A percentile compares a stretch with the other conserved stretches of the same genome.
These are phyloP conservation scores for Penicillium macrosclerotiorum DNA, from an alignment of 495 filamentous ascomycete species.

Conservation along the genomic window DNA sequence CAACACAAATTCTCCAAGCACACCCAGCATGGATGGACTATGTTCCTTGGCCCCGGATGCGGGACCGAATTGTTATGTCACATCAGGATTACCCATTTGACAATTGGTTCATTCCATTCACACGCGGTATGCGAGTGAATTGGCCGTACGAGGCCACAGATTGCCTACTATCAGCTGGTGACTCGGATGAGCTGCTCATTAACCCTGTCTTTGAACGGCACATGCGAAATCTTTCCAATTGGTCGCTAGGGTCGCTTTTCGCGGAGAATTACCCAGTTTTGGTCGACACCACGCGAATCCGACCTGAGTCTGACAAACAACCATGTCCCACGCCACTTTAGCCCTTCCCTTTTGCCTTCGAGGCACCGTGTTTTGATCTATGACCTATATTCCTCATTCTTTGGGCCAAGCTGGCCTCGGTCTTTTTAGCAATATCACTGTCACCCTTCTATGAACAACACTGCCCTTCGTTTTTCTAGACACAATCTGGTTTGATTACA, in stretches of 20 bases:
- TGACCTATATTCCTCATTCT: no score
- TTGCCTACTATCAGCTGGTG: slow-evolving; percentile 53
- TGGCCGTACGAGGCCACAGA: slow-evolving; percentile 74
- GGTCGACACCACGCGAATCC: slow-evolving; percentile 52
- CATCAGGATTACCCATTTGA: slow-evolving; percentile 62
- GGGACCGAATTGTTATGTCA: slow-evolving; percentile 54
- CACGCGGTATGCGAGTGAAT: slow-evolving; percentile 66
- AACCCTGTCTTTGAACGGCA: slow-evolving; percentile 81
- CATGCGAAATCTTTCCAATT: slow-evolving; percentile 64
- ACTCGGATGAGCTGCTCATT: slow-evolving; percentile 61
- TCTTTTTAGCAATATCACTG: neutral
- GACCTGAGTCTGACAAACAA: slow-evolving; percentile 16
- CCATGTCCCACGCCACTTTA: neutral
- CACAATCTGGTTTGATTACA: no score
- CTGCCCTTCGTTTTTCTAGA: neutral
- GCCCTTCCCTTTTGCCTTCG: neutral
- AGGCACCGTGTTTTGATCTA: no score
- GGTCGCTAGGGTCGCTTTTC: slow-evolving; percentile 73
- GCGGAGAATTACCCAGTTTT: slow-evolving; percentile 59
- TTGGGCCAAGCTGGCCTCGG: slow-evolving; percentile 9
- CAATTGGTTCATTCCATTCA: slow-evolving; percentile 77
- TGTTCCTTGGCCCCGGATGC: slow-evolving; percentile 71
- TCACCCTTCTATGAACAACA: neutral
- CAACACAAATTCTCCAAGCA: slow-evolving; percentile 55
- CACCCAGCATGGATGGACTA: slow-evolving; percentile 81